A percentile compares a stretch with the other conserved stretches of the same genome.
phyloP scores from a whole-genome alignment of 208 protist genomes.

The Kentomonas sorsogonicus region DNA sequence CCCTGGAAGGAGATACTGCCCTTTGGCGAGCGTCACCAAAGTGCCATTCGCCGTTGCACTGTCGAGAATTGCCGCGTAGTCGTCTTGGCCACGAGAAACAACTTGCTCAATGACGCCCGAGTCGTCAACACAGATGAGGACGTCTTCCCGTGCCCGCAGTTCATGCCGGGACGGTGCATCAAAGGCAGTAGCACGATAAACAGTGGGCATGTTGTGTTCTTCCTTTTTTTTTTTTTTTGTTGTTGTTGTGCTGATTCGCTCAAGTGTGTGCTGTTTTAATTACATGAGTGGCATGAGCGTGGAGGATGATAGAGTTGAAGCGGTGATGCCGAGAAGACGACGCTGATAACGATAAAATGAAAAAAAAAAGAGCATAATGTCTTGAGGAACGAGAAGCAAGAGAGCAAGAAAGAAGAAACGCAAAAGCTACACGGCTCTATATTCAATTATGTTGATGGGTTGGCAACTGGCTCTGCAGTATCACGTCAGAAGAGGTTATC shows the following conservation, averaged over 20 bases:
- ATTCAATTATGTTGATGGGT: constrained; percentile 15
- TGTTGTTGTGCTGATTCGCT: neutral
- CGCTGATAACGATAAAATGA: neutral
- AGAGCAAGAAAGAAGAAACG: constrained; percentile 10
- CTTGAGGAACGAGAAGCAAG: constrained; percentile 13
- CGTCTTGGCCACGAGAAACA: no score
- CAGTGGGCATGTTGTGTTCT: neutral
- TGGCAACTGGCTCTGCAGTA: no score
- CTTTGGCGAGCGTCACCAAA: constrained; percentile 26
- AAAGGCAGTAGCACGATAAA: constrained; percentile 40
- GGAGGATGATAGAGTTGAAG: neutral
- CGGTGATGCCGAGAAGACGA: neutral
- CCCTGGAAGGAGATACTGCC: constrained; percentile 80
- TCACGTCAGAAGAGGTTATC: no score
- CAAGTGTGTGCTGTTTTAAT: neutral
- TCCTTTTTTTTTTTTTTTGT: neutral
- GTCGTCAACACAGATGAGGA: constrained; percentile 33
- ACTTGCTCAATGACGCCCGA: constrained; percentile 40
- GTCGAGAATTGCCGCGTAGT: no score
- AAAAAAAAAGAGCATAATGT: constrained; percentile 8
- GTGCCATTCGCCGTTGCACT: constrained; percentile 20
- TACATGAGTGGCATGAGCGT: neutral
- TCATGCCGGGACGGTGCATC: constrained; percentile 36
- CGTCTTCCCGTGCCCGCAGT: constrained; percentile 39
- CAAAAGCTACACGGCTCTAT: constrained; percentile 9